Evolutionary conservation across 805 yeast species (phyloP), one percentile per base, ranked within the genome.

Genomic region (Naumovozyma baii): DNA sequence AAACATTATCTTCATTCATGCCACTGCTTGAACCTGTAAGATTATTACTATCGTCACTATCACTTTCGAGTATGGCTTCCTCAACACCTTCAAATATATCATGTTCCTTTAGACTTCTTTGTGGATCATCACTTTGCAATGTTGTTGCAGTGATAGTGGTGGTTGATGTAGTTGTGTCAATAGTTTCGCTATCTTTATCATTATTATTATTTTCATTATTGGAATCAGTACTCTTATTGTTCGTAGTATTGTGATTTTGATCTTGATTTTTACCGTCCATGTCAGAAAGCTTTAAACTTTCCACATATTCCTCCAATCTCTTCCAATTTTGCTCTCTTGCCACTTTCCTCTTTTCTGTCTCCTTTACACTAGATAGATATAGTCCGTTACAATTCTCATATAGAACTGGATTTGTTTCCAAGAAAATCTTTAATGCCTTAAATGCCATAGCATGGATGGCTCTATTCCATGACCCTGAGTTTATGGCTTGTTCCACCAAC

Each of bases 361-460:
- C 87, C 51, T 78, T 83, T 43, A 82, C 67, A 37, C 83, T 78
- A 51, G 85, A 85, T 51, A 86, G 81, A 61, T 87, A 87, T 46
- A 84, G 63, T 51, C 84, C 73, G n/a, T 94, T 83, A 58, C 97
- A 90, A 57, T 87, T 88, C 59, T 88, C 96, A 62, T 85, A 92
- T 18, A 90, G 69, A 7, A 80, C 79, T 13, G 95, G 94, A 59
- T 88, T 88, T 38, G 92, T 81, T 54, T 90, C 96, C 78, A 88
- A 77, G 55, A 92, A 88, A 40, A 85, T 81, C 60, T 87, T 87
- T 52, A 92, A 69, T 0, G 97, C 96, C 42, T 83, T 83, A 64
- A 77, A 87, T 2, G 95, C 94, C 70, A 90, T 75, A 36, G 85
- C 78, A 49, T 90, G 92, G 33, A 92, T 88, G 30, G 95, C 86